Percentiles rank a stretch among this genome's conserved stretches.
phyloP scores from a whole-genome alignment of 179 eudicot genomes.

The Dionaea muscipula region DNA sequence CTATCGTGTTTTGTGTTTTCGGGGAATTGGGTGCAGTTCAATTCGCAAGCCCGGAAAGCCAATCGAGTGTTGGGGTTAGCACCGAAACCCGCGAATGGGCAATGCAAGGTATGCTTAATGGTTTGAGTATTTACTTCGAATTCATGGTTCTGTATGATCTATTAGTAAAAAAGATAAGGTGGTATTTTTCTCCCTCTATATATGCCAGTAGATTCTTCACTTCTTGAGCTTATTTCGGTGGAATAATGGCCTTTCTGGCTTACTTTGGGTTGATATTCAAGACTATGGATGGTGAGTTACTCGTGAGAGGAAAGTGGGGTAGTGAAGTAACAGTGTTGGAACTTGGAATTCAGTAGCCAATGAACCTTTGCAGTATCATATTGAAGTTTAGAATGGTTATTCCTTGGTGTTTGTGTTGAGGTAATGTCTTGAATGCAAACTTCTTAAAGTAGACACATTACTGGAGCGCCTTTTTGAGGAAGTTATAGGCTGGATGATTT shows the following conservation, averaged over 20 bases:
- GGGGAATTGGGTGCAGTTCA: constrained; percentile 19
- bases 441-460: no score
- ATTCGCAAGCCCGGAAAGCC: constrained; percentile 54
- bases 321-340: no score
- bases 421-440: no score
- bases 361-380: no score
- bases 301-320: no score
- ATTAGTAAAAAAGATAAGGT: not conserved
- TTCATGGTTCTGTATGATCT: not conserved
- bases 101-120: constrained; percentile 63
- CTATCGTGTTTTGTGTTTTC: not conserved
- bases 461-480: no score
- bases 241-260: not conserved
- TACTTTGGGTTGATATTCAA: not conserved
- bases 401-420: no score
- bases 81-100: constrained; percentile 76
- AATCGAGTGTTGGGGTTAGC: constrained; percentile 39
- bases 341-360: no score
- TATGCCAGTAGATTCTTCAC: not conserved
- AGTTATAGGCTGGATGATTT: no score
- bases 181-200: not conserved
- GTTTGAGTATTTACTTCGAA: not conserved
- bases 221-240: not conserved
- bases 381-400: no score
- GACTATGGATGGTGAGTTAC: no score